Conservation (phyloP, 768 basidiomycete genomes). For the Leccinum boreale region DNA sequence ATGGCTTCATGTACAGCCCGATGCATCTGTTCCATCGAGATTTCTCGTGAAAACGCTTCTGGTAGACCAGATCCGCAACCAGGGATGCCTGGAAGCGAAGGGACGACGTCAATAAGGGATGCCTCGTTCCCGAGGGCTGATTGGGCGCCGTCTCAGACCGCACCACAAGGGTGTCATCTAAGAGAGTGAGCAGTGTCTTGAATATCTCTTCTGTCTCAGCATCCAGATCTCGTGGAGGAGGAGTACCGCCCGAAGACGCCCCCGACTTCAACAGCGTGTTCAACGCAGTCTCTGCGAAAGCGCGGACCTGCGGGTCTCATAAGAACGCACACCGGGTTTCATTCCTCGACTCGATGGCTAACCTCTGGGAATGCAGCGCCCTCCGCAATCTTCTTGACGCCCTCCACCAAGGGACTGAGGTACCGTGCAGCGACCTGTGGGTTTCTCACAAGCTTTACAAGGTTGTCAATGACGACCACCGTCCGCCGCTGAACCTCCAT, state of each 20-base stretch:
- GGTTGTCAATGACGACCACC: constrained; percentile 92
- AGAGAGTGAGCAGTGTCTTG: constrained; percentile 52
- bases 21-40: constrained; percentile 68
- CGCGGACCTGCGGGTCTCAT: constrained; percentile 60
- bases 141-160: constrained; percentile 44
- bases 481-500: constrained; percentile 96
- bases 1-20: constrained; percentile 67
- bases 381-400: constrained; percentile 85
- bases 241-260: constrained; percentile 70
- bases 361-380: constrained; percentile 96
- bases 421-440: constrained; percentile 87
- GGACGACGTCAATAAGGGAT: constrained; percentile 53
- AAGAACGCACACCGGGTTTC: constrained; percentile 12
- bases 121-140: constrained; percentile 51
- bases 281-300: constrained; percentile 84
- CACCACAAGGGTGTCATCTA: constrained; percentile 47
- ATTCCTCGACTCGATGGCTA: constrained; percentile 15
- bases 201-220: constrained; percentile 58
- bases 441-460: constrained; percentile 95
- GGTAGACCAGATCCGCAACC: constrained; percentile 72
- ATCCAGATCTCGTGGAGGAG: constrained; percentile 68
- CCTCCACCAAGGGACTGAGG: constrained; percentile 81
- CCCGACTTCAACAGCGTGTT: constrained; percentile 80
- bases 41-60: constrained; percentile 51
- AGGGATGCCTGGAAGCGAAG: constrained; percentile 73